Base-by-base conservation (phyloP, 768 basidiomycete genomes). In the Naematelia aurantialba region DNA sequence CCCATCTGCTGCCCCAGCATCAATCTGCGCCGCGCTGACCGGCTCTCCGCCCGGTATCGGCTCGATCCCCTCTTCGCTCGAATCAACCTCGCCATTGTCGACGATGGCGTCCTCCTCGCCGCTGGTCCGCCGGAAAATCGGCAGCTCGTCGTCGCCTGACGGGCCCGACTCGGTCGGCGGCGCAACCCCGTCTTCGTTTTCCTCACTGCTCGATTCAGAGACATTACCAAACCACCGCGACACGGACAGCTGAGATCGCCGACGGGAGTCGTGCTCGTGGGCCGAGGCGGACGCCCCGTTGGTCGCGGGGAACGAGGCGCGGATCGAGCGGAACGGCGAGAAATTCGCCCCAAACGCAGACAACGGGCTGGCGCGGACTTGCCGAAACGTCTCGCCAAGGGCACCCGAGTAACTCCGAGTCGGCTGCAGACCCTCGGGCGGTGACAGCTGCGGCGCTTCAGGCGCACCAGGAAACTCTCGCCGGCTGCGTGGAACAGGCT, bases 371-470 rank as follows among this genome's bases (percentile, higher is more conserved):
- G 68, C 65, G n/a, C 65, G 47, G 12, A 70, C 68, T 31, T 70
- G 66, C 31, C 68, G 56, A 47, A 70, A 56, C 11, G 68, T 66
- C n/a, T 70, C 68, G 2, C 65, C 65, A 11, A 70, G 34, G 8
- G 34, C 34, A 8, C 34, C 34, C 8, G 34, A 39, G 34, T 39
- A 39, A 26, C 34, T 39, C 17, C 34, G 46, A 49, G 14, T 39
- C 34, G 34, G 55, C 46, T 4, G 55, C 55, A 31, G 47, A 48
- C n/a, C 45, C 34, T n/a, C 47, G 25, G 14, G 25, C 49, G 22
- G 29, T 13, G 34, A 39, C 17, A 17, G 34, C 17, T 39, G 34
- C 10, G 47, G 45, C 11, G 55, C 8, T 17, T 39, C 34, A 17
- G 34, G 13, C 2, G 19, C 24, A 3, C 45, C 25, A 1, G 50